Evolutionary conservation across 208 protist genomes (phyloP).

Genomic region (Porcisia hertigi): DNA sequence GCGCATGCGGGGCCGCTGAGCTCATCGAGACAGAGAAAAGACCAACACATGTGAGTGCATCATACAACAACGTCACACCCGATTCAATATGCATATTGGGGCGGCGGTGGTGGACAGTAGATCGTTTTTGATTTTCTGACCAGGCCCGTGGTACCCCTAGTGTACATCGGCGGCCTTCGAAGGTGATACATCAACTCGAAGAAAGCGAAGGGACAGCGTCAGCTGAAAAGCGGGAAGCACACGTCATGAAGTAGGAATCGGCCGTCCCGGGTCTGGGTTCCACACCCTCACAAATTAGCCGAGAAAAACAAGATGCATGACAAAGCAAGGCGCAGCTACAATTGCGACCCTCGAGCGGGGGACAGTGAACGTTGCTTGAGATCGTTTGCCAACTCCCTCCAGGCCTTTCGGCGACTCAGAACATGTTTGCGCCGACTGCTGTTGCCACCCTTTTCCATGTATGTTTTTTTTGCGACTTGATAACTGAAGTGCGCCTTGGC

Average conservation of each 20-base stretch:
- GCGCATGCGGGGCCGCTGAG: not conserved
- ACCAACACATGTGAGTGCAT: not conserved
- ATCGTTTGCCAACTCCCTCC: constrained; percentile 1
- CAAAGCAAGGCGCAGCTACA: not conserved
- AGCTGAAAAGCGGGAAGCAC: not conserved
- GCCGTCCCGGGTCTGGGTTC: not conserved
- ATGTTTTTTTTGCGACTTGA: constrained; percentile 4
- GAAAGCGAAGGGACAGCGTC: not conserved
- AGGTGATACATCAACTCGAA: not conserved
- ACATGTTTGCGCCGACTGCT: not conserved
- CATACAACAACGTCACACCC: too few relatives aligned
- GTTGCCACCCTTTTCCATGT: constrained; percentile 15
- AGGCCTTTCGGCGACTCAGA: constrained; percentile 11
- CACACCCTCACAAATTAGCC: not conserved
- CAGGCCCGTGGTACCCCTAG: not conserved
- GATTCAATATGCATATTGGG: not conserved
- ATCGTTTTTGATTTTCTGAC: not conserved
- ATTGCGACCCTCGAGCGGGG: not conserved
- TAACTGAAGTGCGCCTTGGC: constrained; percentile 19
- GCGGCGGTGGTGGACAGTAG: too few relatives aligned
- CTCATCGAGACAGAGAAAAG: too few relatives aligned
- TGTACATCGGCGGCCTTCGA: not conserved
- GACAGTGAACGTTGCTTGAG: constrained; percentile 4
- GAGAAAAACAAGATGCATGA: not conserved
- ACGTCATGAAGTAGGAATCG: not conserved